Conservation (phyloP, 2,329 filamentous ascomycete genomes). For the Alternaria brassicae region DNA sequence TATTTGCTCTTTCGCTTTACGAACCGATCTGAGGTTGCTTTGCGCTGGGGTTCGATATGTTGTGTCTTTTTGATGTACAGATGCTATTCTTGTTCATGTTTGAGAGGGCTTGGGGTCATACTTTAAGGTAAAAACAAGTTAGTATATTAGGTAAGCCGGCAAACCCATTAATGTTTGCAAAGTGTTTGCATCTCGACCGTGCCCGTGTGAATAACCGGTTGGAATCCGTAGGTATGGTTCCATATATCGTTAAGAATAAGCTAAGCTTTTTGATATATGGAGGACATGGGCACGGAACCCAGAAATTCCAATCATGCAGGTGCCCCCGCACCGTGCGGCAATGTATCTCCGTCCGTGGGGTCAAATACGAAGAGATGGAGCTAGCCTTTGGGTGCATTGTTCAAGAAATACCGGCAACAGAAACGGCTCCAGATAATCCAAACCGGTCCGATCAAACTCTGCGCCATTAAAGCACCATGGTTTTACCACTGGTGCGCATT, state of each 20-base stretch:
- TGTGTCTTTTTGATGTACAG: no score
- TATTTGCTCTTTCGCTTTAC: no score
- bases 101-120: no score
- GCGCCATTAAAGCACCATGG: slow-evolving; percentile 2
- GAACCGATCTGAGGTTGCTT: no score
- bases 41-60: no score
- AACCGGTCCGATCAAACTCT: background rate
- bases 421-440: slow-evolving; percentile 1
- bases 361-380: background rate
- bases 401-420: background rate
- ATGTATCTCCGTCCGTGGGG: background rate
- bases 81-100: no score
- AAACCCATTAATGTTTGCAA: no score
- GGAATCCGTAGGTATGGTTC: background rate
- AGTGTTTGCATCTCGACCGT: background rate
- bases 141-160: no score
- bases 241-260: background rate
- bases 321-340: background rate
- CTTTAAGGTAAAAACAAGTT: no score
- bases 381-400: background rate
- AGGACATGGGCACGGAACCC: background rate
- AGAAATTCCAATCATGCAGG: background rate
- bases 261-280: background rate
- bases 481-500: slow-evolving; percentile 2
- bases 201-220: background rate